Base-by-base conservation (phyloP, 345 rosid genomes). In the Aurinia saxatilis region DNA sequence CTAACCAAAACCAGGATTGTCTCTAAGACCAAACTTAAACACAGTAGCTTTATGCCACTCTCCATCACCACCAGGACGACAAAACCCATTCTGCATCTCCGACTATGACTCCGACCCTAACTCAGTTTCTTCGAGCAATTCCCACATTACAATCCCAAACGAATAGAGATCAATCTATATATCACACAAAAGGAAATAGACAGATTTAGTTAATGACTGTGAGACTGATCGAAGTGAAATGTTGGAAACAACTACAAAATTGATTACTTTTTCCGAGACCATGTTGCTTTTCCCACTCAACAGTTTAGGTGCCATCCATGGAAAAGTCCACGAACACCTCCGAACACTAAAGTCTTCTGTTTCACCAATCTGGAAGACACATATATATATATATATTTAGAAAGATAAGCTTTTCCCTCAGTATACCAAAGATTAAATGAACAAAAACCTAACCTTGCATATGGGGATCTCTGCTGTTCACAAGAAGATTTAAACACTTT, bases 221-320 rank as follows among this genome's bases (percentile, higher is more conserved):
- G 3, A 12, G 4, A 17, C 6, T 49, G 3, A 36, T 53, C 48
- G 8, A 41, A 10, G 12, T 1, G 6, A 11, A 13, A 48, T 41
- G 14, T 14, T 2, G 50, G 14, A 30, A 40, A 50, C 39, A 41
- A 10, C 50, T 40, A 38, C 37, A 46, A 29, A n/a, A n/a, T n/a
- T 23, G 50, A 23, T 21, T 75, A 93, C 99, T 97, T 93, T 90
- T 65, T 93, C 99, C 21, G 99, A 76, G 37, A 93, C 97, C 99
- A 93, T 93, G 65, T 86, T 82, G 67, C 86, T 87, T 86, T 93
- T 93, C 45, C 97, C 97, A 65, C 99, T 93, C 64, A 93, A 75
- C 54, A 93, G 97, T 81, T 93, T 97, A 50, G 99, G 99, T 52
- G 99, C 99, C 97, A 93, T 93, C 99, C 99, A 93, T 27, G 99